Base-by-base conservation (phyloP, 331 rosid genomes). In the Pyracantha coccinea region DNA sequence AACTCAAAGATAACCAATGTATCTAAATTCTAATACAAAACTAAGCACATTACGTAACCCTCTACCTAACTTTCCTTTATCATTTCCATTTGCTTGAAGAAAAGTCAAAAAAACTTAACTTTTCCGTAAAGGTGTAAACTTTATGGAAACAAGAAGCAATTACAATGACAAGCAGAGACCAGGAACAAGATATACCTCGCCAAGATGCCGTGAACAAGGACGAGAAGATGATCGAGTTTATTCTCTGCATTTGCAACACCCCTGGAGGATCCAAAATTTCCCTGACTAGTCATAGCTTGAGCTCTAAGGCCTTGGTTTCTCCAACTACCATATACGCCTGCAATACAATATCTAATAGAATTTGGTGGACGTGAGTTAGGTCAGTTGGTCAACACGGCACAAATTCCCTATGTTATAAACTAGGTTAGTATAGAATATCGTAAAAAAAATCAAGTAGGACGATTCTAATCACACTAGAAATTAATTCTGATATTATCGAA, bases 161-260 rank as follows among this genome's bases (percentile, higher is more conserved):
- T 50, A 50, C 20, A 16, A 17, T 50, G 20, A 50, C 55, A 50
- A 7, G 9, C 20, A 17, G 55, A 50, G 69, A 53, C 50, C 23
- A 41, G 75, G 28, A 29, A 24, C 60, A 81, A 81, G 71, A 73
- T 65, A 80, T 82, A 94, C 97, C 99, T 90, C 11, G 93, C 97
- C 82, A 94, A 75, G 76, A 92, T 92, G 75, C 99, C 99, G 78
- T 94, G 99, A 78, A 94, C 97, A 81, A 94, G 97, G 76, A 94
- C 96, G 72, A 94, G 97, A 78, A 94, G 97, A 84, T 94, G 97
- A 74, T 92, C 97, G 6, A 97, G 97, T 52, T 84, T 84, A 33
- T 80, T 73, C 74, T 80, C 84, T 5, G 35, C 79, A 78, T 69
- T 80, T 33, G 84, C 76, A 77, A 69, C 75, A 80, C 81, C 78